Conservation (phyloP, 2,329 filamentous ascomycete genomes). For the Colletotrichum magnum region DNA sequence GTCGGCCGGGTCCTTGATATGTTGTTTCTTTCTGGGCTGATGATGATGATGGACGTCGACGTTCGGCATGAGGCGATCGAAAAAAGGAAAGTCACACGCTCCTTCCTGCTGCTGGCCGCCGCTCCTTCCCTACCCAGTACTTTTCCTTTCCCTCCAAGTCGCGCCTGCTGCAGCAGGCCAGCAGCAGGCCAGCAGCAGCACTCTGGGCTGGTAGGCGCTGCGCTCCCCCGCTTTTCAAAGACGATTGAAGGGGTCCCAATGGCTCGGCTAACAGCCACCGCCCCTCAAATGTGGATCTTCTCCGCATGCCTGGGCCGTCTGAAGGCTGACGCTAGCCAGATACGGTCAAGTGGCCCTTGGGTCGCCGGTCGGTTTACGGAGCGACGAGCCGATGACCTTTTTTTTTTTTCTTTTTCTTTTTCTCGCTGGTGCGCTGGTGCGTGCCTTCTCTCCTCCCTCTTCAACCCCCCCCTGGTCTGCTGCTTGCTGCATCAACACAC, state of each 20-base stretch:
- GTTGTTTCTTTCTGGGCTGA: conserved; percentile 7
- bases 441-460: background rate
- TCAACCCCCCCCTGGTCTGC: background rate
- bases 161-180: conserved; percentile 1
- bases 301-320: conserved; percentile 32
- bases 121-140: background rate
- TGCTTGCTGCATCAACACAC: too few species aligned
- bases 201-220: background rate
- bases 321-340: background rate
- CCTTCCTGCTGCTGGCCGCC: conserved; percentile 5
- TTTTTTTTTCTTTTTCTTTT: background rate
- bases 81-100: conserved; percentile 33
- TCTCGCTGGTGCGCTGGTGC: background rate
- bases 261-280: conserved; percentile 15
- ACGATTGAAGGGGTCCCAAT: conserved; percentile 8
- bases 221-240: conserved; percentile 30
- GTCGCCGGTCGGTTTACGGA: conserved; percentile 23
- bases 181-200: background rate
- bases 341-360: background rate
- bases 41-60: background rate
- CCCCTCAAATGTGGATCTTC: conserved; percentile 23
- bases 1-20: conserved; percentile 1
- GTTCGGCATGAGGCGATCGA: conserved; percentile 17
- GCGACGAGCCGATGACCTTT: conserved; percentile 35
- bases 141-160: conserved; percentile 1